Percentiles rank a stretch among this genome's conserved stretches.
phyloP scores from a whole-genome alignment of 2,329 filamentous ascomycete species.

The Phialocephala sp. region DNA sequence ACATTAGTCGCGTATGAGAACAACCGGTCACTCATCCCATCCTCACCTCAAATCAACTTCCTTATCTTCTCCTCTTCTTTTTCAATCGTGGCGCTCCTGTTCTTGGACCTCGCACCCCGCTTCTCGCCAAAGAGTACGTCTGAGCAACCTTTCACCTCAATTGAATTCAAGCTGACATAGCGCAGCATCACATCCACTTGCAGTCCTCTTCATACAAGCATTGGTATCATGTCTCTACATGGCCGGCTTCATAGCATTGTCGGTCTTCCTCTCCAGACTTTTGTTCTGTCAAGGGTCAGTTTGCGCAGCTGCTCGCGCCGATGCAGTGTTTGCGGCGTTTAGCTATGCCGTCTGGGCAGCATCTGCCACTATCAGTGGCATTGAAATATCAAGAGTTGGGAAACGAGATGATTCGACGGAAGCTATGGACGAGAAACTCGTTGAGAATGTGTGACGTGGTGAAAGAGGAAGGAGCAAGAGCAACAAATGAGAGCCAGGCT shows the following conservation, averaged over 20 bases:
- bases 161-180: conserved; percentile 4
- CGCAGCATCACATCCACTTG: neutral
- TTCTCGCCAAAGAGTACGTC: conserved; percentile 11
- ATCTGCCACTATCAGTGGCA: conserved; percentile 3
- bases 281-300: conserved; percentile 12
- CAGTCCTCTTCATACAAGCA: neutral
- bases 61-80: conserved; percentile 13
- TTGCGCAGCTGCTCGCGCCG: conserved; percentile 10
- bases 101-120: conserved; percentile 14
- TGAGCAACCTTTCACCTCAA: neutral
- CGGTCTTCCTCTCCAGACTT: conserved; percentile 13
- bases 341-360: conserved; percentile 12
- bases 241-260: conserved; percentile 14
- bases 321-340: conserved; percentile 17
- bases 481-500: neutral
- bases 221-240: conserved; percentile 5
- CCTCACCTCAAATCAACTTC: conserved; percentile 11
- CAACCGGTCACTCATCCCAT: conserved; percentile 5
- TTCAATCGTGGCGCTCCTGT: conserved; percentile 13
- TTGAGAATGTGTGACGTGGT: neutral
- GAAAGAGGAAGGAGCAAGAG: neutral
- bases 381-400: conserved; percentile 11
- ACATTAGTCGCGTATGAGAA: conserved; percentile 8
- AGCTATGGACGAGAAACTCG: neutral
- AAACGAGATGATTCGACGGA: neutral